Base-by-base conservation (phyloP, 2,329 filamentous ascomycete species). In the Venturia pyrina region DNA sequence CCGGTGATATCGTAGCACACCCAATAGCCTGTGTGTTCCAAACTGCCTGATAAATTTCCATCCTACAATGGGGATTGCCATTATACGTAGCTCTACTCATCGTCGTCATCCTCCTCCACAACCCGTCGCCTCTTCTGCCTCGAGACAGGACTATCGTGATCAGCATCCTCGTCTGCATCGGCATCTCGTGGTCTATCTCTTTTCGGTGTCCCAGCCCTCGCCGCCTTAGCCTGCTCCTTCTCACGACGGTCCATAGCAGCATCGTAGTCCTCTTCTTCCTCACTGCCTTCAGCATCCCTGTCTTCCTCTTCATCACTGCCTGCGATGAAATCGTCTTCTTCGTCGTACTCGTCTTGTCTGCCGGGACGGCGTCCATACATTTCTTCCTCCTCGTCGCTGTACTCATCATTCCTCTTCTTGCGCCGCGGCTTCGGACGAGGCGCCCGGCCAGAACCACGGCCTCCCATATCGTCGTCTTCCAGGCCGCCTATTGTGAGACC, bases 311-410 rank as follows among this genome's bases (percentile, higher is more conserved):
- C 89, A 69, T 91, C 89, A 71, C 88, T 91, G 3, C 81, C 82
- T 3, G 88, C 90, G 66, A 93, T 83, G 73, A 93, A 93, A 66
- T 88, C 90, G 72, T 93, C 90, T 43, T 89, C 89, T 73, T 88
- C 83, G 68, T 93, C 89, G 73, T 93, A 93, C 70, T 91, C 88
- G 69, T 93, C 88, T 67, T 88, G 83, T 64, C 85, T 83, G 59
- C 79, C 80, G 41, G 85, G 84, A 46, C 83, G 82, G 44, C 70
- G 69, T 24, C 87, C 80, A 67, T 37, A 59, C 17, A 44, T 19
- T 46, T 63, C 90, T 89, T 92, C 90, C 10, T 90, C 90, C 71
- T 93, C 89, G 68, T 91, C 89, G 70, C 90, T 89, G 67, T 78
- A 82, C 67, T 81, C 79, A 63, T 76, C 76, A 68, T 78, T 74